These are phyloP conservation scores for Neonectria neomacrospora DNA, from an alignment of 2,329 filamentous ascomycete species.

Conservation along the genomic window DNA sequence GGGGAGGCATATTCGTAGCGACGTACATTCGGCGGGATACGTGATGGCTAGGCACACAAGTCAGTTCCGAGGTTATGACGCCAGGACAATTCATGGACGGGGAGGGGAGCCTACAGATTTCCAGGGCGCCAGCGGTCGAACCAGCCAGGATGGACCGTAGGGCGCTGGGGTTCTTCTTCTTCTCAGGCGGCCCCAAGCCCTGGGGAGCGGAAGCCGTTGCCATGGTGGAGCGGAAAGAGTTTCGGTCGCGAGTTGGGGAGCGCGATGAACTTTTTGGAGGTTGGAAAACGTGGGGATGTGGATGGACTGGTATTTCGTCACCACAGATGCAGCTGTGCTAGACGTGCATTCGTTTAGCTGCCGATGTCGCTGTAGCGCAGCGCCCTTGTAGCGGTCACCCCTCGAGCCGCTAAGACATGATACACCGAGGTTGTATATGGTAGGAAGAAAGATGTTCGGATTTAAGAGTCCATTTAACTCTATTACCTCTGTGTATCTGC, in stretches of 20 bases:
- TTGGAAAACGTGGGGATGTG: conserved; percentile 12
- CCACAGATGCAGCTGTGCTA: conserved; percentile 22
- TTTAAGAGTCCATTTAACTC: not conserved
- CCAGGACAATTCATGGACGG: not conserved
- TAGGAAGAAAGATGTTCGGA: not conserved
- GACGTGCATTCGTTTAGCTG: conserved; percentile 11
- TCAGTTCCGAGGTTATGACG: conserved; percentile 25
- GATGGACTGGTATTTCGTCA: conserved; percentile 39
- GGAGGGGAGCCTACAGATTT: conserved; percentile 74
- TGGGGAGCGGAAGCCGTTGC: conserved; percentile 39
- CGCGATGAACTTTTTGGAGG: not conserved
- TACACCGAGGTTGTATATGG: not conserved
- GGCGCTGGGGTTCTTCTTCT: conserved; percentile 71
- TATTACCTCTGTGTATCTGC: not conserved
- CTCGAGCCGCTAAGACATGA: not conserved
- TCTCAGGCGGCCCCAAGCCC: conserved; percentile 41
- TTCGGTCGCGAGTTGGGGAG: not conserved
- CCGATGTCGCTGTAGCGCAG: conserved; percentile 41
- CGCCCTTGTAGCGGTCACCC: conserved; percentile 1
- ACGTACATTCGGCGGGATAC: conserved; percentile 90
- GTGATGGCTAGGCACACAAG: conserved; percentile 71
- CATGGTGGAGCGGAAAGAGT: conserved; percentile 38
- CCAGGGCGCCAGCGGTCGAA: conserved; percentile 91
- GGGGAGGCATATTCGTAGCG: conserved; percentile 8
- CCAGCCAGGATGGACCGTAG: conserved; percentile 92